Evolutionary conservation across 2,329 filamentous ascomycete species (phyloP), one percentile per base, ranked within the genome.

Genomic region (Davidsoniella virescens): DNA sequence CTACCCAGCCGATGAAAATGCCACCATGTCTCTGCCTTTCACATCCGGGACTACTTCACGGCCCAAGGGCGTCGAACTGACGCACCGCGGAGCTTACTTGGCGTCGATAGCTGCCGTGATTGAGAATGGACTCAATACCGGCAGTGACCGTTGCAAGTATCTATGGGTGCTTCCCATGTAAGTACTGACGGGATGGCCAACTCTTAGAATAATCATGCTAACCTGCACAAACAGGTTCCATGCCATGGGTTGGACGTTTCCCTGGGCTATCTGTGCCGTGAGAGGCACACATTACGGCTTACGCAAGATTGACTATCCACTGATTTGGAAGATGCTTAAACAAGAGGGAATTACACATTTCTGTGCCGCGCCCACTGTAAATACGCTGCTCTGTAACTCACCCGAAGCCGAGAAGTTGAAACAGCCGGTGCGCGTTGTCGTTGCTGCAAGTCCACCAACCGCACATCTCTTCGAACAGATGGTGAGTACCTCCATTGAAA

Each of bases 281-380:
- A 74, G 92, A 54, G 92, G 90, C n/a, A 93, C 90, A 2, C 87
- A 96, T 63, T 87, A 94, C 62, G 95, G 88, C 59, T 70, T 98
- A 16, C 77, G 92, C 54, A 96, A 94, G 69, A 86, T 98, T 56
- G 87, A 96, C 65, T 98, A 98, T 61, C 78, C 85, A 0, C 71
- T 90, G 52, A 94, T 98, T 54, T 98, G 92, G 92, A 75, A 76
- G 45, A 67, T 98, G 3, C 68, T 98, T 33, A 93, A 87, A 60
- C 76, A 87, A 48, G 85, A 96, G 64, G 71, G 76, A 5, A 83
- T 98, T 55, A 96, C 87, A 0, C 92, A 98, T 64, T 96, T 93
- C 68, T 94, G 90, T 60, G 90, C 90, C 1, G 92, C 90, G 0
- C 92, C 92, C 0, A 98, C 92, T 0, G 92, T 98, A 48, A 96